Evolutionary conservation across 148 eudicot species (phyloP).

Genomic region (Rhododendron molle): DNA sequence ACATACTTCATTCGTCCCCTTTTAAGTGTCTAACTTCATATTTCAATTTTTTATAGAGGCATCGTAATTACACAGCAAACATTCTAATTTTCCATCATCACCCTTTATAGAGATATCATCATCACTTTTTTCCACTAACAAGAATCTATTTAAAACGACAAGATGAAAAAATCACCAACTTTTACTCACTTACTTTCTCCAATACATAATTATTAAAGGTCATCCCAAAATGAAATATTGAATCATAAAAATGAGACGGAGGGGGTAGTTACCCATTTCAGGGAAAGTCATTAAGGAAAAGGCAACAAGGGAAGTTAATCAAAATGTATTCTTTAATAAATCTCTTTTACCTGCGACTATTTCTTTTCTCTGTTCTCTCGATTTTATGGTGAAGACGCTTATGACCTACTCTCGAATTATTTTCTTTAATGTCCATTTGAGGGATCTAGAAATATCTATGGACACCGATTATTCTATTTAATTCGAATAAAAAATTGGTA

Average conservation of each 20-base stretch:
- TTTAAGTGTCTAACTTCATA: no score
- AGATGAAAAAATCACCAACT: no score
- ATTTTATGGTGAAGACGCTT: no score
- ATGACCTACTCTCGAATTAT: not conserved
- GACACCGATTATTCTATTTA: not conserved
- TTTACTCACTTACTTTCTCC: no score
- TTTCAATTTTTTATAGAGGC: not conserved
- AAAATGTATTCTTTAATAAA: no score
- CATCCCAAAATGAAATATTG: not conserved
- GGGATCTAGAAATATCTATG: not conserved
- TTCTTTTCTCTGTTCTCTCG: no score
- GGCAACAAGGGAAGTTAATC: not conserved
- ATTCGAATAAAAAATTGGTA: not conserved
- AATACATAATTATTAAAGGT: no score
- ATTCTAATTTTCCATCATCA: not conserved
- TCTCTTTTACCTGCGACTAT: no score
- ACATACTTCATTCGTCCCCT: rapidly evolving
- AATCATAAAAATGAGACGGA: no score
- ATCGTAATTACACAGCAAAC: not conserved
- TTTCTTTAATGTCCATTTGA: not conserved
- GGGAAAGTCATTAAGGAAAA: not conserved
- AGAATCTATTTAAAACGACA: no score
- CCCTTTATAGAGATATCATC: not conserved
- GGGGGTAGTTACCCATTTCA: not conserved
- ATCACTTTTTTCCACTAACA: no score